phyloP scores from a whole-genome alignment of 257 asterid genomes.

The Solanum ossicruentum region DNA sequence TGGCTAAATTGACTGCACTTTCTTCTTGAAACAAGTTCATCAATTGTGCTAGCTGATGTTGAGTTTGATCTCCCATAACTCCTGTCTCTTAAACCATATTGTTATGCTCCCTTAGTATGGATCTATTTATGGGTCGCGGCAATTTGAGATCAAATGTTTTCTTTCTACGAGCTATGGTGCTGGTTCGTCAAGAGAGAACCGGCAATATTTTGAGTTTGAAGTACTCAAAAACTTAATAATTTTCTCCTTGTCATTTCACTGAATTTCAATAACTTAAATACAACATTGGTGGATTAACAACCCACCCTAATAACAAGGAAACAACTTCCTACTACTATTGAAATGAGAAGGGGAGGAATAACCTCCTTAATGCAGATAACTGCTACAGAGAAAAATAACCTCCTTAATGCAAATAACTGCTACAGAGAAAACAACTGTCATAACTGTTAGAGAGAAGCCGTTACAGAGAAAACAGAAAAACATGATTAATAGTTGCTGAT shows the following conservation, averaged over 20 bases:
- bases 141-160: neutral
- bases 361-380: neutral
- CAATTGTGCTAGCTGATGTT: neutral
- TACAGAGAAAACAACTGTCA: too few relatives aligned
- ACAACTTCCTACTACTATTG: neutral
- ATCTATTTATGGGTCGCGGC: neutral
- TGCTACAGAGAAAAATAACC: neutral
- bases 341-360: neutral
- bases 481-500: too few relatives aligned
- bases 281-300: neutral
- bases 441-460: too few relatives aligned
- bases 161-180: neutral
- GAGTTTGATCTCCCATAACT: neutral
- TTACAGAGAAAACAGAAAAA: too few relatives aligned
- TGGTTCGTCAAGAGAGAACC: neutral
- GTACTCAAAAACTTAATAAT: neutral
- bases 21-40: neutral
- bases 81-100: neutral
- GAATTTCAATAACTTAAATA: neutral
- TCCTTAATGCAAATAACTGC: neutral
- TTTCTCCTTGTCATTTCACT: neutral
- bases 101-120: neutral
- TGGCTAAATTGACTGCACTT: neutral
- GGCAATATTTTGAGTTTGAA: neutral
- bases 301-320: neutral